These are phyloP conservation scores for Gloeophyllum trabeum DNA, from an alignment of 768 basidiomycete genomes.

Conservation along the genomic window DNA sequence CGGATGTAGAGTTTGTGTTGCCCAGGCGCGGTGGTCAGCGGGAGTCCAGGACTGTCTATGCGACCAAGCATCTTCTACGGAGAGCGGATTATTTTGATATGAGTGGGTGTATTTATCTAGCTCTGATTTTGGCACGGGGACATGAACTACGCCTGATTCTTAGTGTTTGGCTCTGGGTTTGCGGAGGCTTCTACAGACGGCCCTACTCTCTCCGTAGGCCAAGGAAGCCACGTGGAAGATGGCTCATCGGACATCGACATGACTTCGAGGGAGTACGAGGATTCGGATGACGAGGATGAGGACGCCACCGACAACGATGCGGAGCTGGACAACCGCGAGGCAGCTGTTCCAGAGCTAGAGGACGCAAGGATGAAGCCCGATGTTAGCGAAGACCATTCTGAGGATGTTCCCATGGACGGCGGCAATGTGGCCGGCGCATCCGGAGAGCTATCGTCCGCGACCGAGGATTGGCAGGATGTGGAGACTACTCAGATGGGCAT, in stretches of 20 bases:
- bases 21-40: slow-evolving; percentile 32
- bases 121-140: no score
- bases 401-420: not conserved
- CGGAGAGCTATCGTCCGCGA: no score
- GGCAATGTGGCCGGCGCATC: no score
- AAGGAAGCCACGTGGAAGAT: slow-evolving; percentile 11
- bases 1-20: slow-evolving; percentile 75
- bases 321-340: slow-evolving; percentile 6
- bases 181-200: slow-evolving; percentile 36
- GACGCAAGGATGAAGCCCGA: no score
- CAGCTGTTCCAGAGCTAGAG: no score
- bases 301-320: slow-evolving; percentile 21
- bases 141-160: no score
- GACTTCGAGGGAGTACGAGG: slow-evolving; percentile 25
- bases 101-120: no score
- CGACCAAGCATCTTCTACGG: slow-evolving; percentile 52
- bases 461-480: not conserved
- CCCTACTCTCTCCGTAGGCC: slow-evolving; percentile 13
- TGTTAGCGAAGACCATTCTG: no score
- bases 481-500: not conserved
- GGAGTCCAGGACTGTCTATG: slow-evolving; percentile 43
- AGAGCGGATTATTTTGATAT: slow-evolving; percentile 72
- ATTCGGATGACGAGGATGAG: slow-evolving; percentile 44
- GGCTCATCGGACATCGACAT: slow-evolving; percentile 37
- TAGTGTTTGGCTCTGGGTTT: slow-evolving; percentile 70